Conservation (phyloP, 345 rosid genomes). For the Salix purpurea region DNA sequence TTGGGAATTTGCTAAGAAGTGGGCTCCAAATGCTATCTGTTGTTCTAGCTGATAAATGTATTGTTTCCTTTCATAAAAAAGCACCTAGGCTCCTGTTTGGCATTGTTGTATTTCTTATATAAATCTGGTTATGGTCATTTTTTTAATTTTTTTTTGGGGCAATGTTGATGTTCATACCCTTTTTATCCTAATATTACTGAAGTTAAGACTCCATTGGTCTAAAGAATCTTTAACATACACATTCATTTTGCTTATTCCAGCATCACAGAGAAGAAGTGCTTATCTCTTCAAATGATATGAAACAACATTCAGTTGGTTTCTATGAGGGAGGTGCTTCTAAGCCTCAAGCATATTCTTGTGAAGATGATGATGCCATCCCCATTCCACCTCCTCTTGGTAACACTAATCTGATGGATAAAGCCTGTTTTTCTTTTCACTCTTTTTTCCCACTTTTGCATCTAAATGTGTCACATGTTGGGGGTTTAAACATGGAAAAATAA, state of each 20-base stretch:
- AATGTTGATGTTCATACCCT: too few species aligned
- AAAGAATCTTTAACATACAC: neutral
- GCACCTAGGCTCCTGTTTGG: too few species aligned
- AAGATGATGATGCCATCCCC: slow-evolving; percentile 38
- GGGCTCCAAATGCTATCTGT: too few species aligned
- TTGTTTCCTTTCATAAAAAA: too few species aligned
- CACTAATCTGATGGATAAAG: neutral
- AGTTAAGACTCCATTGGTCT: neutral
- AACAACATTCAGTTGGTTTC: slow-evolving; percentile 10
- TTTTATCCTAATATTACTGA: too few species aligned
- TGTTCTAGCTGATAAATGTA: too few species aligned
- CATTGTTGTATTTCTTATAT: too few species aligned
- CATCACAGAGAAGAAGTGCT: slow-evolving; percentile 8
- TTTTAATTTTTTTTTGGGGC: too few species aligned
- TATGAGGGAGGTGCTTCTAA: slow-evolving; percentile 11
- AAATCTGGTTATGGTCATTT: too few species aligned
- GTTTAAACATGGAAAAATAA: neutral
- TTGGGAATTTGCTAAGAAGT: too few species aligned
- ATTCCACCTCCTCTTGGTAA: slow-evolving; percentile 64
- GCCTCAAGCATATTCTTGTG: slow-evolving; percentile 9
- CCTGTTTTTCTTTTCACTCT: neutral
- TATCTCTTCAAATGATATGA: slow-evolving; percentile 11
- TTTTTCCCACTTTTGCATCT: neutral
- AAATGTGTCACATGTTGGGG: neutral
- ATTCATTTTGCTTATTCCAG: slow-evolving; percentile 24